Percentiles rank a stretch among this genome's conserved stretches.
Conservation (phyloP, 768 basidiomycete genomes). For the Auricularia sp. region DNA sequence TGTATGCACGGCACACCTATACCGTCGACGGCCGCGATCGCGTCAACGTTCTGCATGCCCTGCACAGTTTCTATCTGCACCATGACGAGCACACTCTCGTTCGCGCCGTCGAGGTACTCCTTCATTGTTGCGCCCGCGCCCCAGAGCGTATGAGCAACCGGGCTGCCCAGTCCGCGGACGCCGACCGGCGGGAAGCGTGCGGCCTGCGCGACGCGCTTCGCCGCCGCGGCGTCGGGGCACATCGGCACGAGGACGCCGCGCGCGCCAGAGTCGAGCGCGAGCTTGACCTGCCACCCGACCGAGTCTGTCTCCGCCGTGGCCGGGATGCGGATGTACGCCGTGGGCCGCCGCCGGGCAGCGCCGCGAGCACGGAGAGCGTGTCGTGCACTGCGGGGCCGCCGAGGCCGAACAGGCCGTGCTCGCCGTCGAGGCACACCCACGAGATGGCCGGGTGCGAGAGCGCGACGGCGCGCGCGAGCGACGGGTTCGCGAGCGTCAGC, state of each 20-base stretch:
- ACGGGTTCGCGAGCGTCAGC: conserved; percentile 50
- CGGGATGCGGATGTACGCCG: conserved; percentile 50
- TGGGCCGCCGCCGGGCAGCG: conserved; percentile 29
- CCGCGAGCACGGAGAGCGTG: conserved; percentile 43
- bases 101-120: conserved; percentile 33
- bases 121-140: not conserved
- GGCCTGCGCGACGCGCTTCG: conserved; percentile 45
- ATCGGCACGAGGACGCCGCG: conserved; percentile 57
- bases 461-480: conserved; percentile 50
- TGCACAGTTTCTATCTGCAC: conserved; percentile 61
- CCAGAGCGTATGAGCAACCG: not conserved
- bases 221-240: conserved; percentile 45
- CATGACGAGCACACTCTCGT: conserved; percentile 45
- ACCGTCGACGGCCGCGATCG: conserved; percentile 52
- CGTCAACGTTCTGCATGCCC: conserved; percentile 47
- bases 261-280: conserved; percentile 59
- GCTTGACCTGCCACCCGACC: conserved; percentile 64
- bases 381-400: conserved; percentile 44
- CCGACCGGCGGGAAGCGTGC: conserved; percentile 47
- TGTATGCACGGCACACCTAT: conserved; percentile 33
- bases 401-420: conserved; percentile 52
- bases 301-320: conserved; percentile 46
- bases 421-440: conserved; percentile 60
- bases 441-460: conserved; percentile 37
- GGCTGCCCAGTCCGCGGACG: conserved; percentile 1